Percentiles rank a stretch among this genome's conserved stretches.
Evolutionary conservation across 1,139 yeast genomes (phyloP).

Genomic region (Debaryomyces fabryi): DNA sequence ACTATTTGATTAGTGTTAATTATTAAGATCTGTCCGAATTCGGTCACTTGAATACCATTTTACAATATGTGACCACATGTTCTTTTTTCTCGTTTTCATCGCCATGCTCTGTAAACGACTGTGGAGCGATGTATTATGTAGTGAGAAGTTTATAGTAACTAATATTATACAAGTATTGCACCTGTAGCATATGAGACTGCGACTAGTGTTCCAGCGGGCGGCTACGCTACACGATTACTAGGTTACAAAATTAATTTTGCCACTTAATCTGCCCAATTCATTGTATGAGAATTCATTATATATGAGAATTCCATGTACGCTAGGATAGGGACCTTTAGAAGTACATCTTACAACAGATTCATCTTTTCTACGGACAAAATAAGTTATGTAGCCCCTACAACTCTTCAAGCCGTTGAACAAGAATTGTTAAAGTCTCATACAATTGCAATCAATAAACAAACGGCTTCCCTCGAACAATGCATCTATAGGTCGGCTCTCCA

Average conservation of each 20-base stretch:
- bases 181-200: not conserved
- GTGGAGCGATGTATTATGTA: not conserved
- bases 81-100: not conserved
- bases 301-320: not conserved
- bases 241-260: not conserved
- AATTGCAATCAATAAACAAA: not conserved
- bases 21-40: slow-evolving; percentile 6
- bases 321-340: too few relatives aligned
- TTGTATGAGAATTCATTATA: not conserved
- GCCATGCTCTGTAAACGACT: not conserved
- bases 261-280: not conserved
- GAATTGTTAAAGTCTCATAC: not conserved
- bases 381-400: not conserved
- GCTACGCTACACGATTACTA: too few relatives aligned
- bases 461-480: not conserved
- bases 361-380: not conserved
- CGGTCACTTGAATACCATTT: not conserved
- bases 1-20: slow-evolving; percentile 77
- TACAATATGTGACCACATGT: not conserved
- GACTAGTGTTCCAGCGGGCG: not conserved
- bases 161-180: not conserved
- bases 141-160: not conserved
- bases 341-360: not conserved
- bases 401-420: not conserved
- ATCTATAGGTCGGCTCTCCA: not conserved